A percentile compares a stretch with the other conserved stretches of the same genome.
These are phyloP conservation scores for Sugiyamaella chiloensis DNA, from an alignment of 805 yeast species.

Conservation along the genomic window DNA sequence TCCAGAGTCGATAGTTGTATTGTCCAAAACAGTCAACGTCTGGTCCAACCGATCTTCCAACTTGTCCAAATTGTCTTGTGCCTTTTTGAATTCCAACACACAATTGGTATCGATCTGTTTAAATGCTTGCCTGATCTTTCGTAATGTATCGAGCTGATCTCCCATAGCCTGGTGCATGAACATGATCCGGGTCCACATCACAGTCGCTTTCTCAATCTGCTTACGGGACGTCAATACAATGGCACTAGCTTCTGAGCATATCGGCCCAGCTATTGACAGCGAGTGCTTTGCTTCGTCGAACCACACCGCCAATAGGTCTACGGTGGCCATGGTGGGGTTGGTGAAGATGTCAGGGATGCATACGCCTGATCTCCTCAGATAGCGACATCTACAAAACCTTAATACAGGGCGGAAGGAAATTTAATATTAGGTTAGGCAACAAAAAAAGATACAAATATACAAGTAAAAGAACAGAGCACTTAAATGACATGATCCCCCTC, in stretches of 20 bases:
- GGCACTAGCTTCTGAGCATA: slow-evolving; percentile 51
- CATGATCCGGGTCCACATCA: slow-evolving; percentile 41
- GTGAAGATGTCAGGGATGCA: too few species aligned
- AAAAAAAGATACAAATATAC: too few species aligned
- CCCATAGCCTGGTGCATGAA: slow-evolving; percentile 46
- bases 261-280: slow-evolving; percentile 46
- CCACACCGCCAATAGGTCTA: slow-evolving; percentile 32
- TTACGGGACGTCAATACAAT: slow-evolving; percentile 37
- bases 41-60: slow-evolving; percentile 33
- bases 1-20: slow-evolving; percentile 37
- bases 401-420: too few species aligned
- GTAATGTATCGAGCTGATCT: slow-evolving; percentile 47
- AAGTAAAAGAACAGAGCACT: too few species aligned
- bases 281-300: slow-evolving; percentile 47
- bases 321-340: too few species aligned
- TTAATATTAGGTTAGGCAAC: too few species aligned
- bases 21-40: slow-evolving; percentile 36
- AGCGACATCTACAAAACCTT: too few species aligned
- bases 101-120: slow-evolving; percentile 18
- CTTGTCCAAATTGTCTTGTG: slow-evolving; percentile 26
- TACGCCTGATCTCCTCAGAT: too few species aligned
- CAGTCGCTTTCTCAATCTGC: slow-evolving; percentile 41
- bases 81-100: slow-evolving; percentile 20
- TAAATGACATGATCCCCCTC: too few species aligned
- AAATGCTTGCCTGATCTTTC: slow-evolving; percentile 29